Conservation (phyloP, 306 rosid genomes). For the Cucurbita ficifolia region DNA sequence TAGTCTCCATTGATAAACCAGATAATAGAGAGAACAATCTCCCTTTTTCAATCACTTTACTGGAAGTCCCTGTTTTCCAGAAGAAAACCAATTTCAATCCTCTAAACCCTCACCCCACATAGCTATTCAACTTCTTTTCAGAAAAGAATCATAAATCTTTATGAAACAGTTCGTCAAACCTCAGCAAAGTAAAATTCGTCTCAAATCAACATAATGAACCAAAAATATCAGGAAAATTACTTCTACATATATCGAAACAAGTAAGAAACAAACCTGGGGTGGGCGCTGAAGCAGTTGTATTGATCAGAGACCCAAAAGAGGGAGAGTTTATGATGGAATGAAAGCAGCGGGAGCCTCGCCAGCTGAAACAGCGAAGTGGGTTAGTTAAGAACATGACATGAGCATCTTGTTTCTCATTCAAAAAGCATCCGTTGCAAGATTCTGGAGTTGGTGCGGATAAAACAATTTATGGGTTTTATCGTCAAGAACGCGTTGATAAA, state of each 20-base stretch:
- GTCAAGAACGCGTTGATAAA: no score
- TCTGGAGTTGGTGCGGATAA: no score
- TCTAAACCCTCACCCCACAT: background rate
- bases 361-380: conserved; percentile 5
- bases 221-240: background rate
- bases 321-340: conserved; percentile 1
- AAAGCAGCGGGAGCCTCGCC: conserved; percentile 3
- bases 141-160: background rate
- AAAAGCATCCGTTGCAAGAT: background rate
- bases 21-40: background rate
- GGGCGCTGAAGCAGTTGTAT: background rate
- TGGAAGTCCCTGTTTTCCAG: background rate
- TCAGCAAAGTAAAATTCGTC: background rate
- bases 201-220: background rate
- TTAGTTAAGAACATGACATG: conserved; percentile 9
- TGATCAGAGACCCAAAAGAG: background rate
- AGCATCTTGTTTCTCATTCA: background rate
- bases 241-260: background rate
- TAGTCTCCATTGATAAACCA: conserved; percentile 26
- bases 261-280: conserved; percentile 25
- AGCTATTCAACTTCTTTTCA: background rate
- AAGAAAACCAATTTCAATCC: background rate
- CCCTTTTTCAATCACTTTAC: background rate
- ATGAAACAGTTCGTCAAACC: background rate
- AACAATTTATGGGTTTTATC: no score